Base-by-base conservation (phyloP, 257 asterid genomes). In the Ajuga chamaepitys region DNA sequence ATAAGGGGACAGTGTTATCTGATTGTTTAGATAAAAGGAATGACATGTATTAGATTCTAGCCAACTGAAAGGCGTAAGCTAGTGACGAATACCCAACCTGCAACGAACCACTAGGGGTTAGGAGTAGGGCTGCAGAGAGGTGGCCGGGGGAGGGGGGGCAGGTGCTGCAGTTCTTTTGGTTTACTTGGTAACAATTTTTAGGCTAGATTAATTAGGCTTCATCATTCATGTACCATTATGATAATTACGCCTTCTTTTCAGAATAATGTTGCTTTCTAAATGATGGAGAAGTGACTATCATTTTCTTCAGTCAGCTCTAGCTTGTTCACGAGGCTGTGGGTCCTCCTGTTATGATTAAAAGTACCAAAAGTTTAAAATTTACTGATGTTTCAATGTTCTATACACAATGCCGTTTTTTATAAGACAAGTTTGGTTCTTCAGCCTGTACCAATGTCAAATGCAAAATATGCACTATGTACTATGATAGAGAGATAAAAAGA, bases 371-470 rank as follows among this genome's bases (percentile, higher is more conserved):
- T 68, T 24, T 68, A 53, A 45, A 51, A 67, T 35, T 30, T 21
- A n/a, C 48, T 35, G 56, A 58, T 47, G 5, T 16, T 18, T 35
- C 48, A 50, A 20, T 66, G 58, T 62, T 38, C 63, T 48, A 11
- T 22, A 22, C 17, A 41, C 52, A 37, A 37, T 5, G 40, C 28
- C 8, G 20, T 9, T 24, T 17, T 40, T 38, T n/a, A 45, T 54
- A 50, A 63, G 68, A 45, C 57, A 50, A 59, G 42, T 34, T 48
- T 44, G 25, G 62, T 66, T 57, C 41, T 21, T 57, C 41, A 21
- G 48, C 75, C 35, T 58, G 48, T 57, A 38, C 67, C 57, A 20
- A 35, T 35, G 66, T 66, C 20, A 60, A 44, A 35, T 35, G 66
- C 68, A 25, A 60, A 44, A 40, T 53, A 41, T 40, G 71, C 40